phyloP scores from a whole-genome alignment of 1,139 yeast species.

The Geotrichum cucujoidarum region DNA sequence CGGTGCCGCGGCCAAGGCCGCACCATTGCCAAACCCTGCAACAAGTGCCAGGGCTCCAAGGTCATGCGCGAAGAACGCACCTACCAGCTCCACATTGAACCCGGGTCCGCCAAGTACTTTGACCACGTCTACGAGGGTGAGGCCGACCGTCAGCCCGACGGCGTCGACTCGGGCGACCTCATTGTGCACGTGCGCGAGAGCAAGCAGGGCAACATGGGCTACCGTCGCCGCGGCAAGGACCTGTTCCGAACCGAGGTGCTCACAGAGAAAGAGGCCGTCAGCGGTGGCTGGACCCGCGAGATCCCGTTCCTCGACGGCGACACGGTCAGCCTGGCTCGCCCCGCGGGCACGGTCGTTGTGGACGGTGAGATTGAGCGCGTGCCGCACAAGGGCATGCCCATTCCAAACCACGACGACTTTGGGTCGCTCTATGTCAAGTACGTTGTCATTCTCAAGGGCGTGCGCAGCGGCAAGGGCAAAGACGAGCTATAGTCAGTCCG shows the following conservation, averaged over 20 bases:
- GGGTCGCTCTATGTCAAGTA: conserved; percentile 79
- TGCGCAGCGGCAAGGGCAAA: conserved; percentile 16
- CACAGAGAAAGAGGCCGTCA: conserved; percentile 62
- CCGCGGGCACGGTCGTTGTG: conserved; percentile 47
- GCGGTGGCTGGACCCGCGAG: conserved; percentile 74
- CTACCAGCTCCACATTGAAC: conserved; percentile 57
- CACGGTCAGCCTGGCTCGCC: conserved; percentile 49
- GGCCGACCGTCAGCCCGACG: conserved; percentile 80
- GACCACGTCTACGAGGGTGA: conserved; percentile 63
- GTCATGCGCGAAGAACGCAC: conserved; percentile 53
- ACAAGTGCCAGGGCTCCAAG: conserved; percentile 64
- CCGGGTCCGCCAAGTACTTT: conserved; percentile 64
- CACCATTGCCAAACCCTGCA: conserved; percentile 58
- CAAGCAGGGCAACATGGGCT: conserved; percentile 56
- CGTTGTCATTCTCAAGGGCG: conserved; percentile 50
- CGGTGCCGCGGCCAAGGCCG: conserved; percentile 75
- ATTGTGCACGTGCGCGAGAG: conserved; percentile 49
- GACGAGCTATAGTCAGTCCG: conserved; percentile 14
- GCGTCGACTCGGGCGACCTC: conserved; percentile 77
- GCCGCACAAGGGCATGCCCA: conserved; percentile 83
- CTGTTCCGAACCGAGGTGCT: conserved; percentile 79
- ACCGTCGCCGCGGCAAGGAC: conserved; percentile 68
- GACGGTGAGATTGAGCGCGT: conserved; percentile 70
- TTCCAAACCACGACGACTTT: conserved; percentile 43
- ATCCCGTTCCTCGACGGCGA: conserved; percentile 62